Conservation (phyloP, 2,329 filamentous ascomycete species). For the Calonectria pteridis region DNA sequence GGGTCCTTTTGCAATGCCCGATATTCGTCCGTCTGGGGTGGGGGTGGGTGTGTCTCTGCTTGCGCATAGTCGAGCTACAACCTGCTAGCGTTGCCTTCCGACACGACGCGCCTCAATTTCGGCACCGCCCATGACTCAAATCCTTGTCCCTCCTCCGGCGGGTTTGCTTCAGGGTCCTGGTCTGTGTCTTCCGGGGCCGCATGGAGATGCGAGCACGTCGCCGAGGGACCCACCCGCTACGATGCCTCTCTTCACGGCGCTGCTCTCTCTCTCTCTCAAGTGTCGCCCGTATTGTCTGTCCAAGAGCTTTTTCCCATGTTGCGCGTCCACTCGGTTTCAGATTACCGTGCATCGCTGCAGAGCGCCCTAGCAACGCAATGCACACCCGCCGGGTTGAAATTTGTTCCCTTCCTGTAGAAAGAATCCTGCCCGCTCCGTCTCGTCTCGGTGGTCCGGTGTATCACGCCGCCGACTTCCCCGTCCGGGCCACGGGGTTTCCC, state of each 20-base stretch:
- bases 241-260: neutral
- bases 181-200: neutral
- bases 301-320: neutral
- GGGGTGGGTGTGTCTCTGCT: no score
- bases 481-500: neutral
- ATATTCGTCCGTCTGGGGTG: neutral
- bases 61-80: neutral
- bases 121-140: conserved; percentile 18
- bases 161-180: conserved; percentile 6
- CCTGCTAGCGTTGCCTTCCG: neutral
- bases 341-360: neutral
- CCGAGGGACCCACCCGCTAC: conserved; percentile 3
- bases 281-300: neutral
- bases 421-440: neutral
- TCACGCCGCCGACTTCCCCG: neutral
- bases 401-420: neutral
- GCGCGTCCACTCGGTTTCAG: neutral
- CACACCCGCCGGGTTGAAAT: neutral
- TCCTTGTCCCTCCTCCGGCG: conserved; percentile 12
- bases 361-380: neutral
- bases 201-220: conserved; percentile 2
- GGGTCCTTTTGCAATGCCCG: neutral
- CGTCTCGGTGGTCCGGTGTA: neutral
- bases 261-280: neutral
- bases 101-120: conserved; percentile 20